Percentiles rank a stretch among this genome's conserved stretches.
Conservation (phyloP, 108 stramenopile genomes). For the Cyclotella atomus region DNA sequence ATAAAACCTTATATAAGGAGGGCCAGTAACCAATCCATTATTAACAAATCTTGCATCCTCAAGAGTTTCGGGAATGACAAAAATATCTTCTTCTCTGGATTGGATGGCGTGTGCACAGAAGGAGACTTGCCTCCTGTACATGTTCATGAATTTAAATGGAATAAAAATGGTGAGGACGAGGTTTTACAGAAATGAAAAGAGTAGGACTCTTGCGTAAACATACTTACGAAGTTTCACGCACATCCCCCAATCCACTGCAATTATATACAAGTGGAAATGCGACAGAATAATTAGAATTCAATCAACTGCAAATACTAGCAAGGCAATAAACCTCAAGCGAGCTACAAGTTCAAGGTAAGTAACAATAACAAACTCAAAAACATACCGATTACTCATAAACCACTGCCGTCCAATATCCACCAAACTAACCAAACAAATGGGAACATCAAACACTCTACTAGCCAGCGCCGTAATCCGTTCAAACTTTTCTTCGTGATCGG, state of each 20-base stretch:
- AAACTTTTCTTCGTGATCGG: conserved; percentile 62
- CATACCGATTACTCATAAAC: conserved; percentile 66
- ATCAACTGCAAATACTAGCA: too few species aligned
- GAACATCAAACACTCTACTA: conserved; percentile 66
- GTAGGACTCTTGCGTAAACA: background rate
- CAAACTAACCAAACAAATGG: conserved; percentile 72
- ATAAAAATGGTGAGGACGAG: too few species aligned
- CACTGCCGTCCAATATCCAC: conserved; percentile 81
- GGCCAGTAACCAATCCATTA: conserved; percentile 70
- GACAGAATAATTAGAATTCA: too few species aligned
- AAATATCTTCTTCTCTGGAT: conserved; percentile 40
- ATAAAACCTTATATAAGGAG: conserved; percentile 83
- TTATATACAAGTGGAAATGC: background rate
- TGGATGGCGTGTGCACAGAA: conserved; percentile 87
- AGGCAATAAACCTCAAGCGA: too few species aligned
- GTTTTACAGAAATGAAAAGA: background rate
- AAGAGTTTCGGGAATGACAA: conserved; percentile 74
- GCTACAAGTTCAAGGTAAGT: background rate
- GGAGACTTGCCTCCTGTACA: conserved; percentile 60
- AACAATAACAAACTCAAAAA: background rate
- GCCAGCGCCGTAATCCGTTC: conserved; percentile 67
- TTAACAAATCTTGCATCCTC: conserved; percentile 68
- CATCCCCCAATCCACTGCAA: conserved; percentile 61
- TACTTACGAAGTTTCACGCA: conserved; percentile 70
- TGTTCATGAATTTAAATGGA: too few species aligned